These are phyloP conservation scores for Apophysomyces variabilis DNA, from an alignment of 371 early-diverging fungal species.

Conservation along the genomic window DNA sequence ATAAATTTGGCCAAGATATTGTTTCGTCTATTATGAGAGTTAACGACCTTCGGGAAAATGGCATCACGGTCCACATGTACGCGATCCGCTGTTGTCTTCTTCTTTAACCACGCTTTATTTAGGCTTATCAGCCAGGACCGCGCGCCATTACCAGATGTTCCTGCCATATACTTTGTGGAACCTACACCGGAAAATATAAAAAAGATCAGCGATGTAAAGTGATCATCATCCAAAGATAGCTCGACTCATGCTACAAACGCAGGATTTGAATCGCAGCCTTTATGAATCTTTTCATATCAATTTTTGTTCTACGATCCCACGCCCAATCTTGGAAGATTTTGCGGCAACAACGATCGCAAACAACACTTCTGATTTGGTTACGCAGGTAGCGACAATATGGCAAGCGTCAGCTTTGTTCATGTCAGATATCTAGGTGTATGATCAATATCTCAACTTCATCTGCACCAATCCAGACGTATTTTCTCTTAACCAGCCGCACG, in stretches of 20 bases:
- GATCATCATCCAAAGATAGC: neutral
- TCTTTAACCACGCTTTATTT: constrained; percentile 2
- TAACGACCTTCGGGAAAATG: constrained; percentile 96
- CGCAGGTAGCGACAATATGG: constrained; percentile 59
- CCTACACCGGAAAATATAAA: constrained; percentile 88
- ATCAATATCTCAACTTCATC: constrained; percentile 95
- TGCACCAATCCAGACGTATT: constrained; percentile 95
- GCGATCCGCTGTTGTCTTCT: neutral
- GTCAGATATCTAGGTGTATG: constrained; percentile 71
- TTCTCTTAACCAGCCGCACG: constrained; percentile 85
- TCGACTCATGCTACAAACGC: neutral
- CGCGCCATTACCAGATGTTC: constrained; percentile 92
- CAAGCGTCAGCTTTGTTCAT: neutral
- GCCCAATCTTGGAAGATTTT: constrained; percentile 93
- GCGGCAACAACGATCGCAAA: constrained; percentile 79
- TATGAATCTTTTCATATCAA: constrained; percentile 97
- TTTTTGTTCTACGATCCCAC: constrained; percentile 88
- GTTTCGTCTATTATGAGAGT: constrained; percentile 97
- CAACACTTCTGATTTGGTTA: constrained; percentile 75
- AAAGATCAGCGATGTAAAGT: constrained; percentile 72
- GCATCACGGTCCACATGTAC: constrained; percentile 98
- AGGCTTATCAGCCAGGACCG: constrained; percentile 81
- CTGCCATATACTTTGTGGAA: constrained; percentile 97
- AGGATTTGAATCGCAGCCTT: constrained; percentile 90
- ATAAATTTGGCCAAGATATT: constrained; percentile 91